Conservation (phyloP, 805 yeast species). For the Schwanniomyces sp. region DNA sequence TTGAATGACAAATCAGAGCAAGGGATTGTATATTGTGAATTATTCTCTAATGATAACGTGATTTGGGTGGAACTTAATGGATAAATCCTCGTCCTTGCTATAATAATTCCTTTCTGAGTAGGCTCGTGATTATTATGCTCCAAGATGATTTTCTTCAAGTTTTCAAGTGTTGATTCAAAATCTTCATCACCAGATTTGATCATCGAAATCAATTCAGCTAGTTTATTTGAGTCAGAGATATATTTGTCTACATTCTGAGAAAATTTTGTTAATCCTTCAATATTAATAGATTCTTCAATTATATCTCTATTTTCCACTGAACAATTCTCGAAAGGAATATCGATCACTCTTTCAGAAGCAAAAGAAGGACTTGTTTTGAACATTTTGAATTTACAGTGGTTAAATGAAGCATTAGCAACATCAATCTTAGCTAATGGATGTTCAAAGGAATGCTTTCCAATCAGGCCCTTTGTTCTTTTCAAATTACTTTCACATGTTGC, state of each 20-base stretch:
- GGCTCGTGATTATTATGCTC: neutral
- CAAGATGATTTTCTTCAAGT: neutral
- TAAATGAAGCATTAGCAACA: conserved; percentile 11
- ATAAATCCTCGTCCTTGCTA: conserved; percentile 15
- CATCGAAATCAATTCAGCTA: conserved; percentile 17
- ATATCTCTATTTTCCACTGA: conserved; percentile 11
- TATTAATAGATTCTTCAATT: conserved; percentile 15
- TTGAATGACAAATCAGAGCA: conserved; percentile 31
- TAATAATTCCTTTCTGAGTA: conserved; percentile 1
- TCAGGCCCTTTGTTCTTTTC: conserved; percentile 8
- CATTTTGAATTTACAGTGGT: neutral
- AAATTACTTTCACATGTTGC: conserved; percentile 27
- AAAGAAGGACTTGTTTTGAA: neutral
- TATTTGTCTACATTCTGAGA: conserved; percentile 13
- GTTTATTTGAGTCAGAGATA: conserved; percentile 22
- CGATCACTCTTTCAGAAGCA: conserved; percentile 16
- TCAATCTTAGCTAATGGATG: conserved; percentile 33
- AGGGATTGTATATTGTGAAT: conserved; percentile 17
- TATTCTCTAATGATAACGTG: conserved; percentile 23
- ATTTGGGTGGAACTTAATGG: conserved; percentile 15
- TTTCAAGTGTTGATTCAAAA: neutral
- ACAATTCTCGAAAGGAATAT: conserved; percentile 25
- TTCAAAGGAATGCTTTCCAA: conserved; percentile 18
- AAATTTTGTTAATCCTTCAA: conserved; percentile 16
- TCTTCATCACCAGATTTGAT: conserved; percentile 3